phyloP scores from a whole-genome alignment of 768 basidiomycete species.

The Tylopilus intermedius region DNA sequence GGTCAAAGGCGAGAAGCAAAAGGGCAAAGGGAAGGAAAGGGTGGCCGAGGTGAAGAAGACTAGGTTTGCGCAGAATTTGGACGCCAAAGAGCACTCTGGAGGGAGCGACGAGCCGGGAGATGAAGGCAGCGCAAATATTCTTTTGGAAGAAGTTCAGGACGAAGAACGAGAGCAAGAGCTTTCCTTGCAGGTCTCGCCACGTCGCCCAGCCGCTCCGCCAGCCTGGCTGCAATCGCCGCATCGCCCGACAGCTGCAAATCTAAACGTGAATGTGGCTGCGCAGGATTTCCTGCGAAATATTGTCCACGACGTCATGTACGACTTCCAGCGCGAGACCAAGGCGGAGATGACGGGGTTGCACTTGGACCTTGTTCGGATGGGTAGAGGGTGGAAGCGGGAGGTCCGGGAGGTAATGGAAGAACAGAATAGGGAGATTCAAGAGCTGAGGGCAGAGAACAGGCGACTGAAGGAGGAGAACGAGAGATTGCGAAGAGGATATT shows the following conservation, averaged over 20 bases:
- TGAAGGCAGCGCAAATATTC: background rate
- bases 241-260: conserved; percentile 23
- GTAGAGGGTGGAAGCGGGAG: conserved; percentile 62
- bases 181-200: conserved; percentile 57
- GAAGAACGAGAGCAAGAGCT: conserved; percentile 31
- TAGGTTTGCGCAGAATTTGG: conserved; percentile 36
- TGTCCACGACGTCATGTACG: conserved; percentile 67
- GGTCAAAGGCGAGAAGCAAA: conserved; percentile 40
- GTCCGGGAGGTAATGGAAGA: conserved; percentile 58
- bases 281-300: conserved; percentile 62
- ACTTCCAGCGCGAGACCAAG: conserved; percentile 64
- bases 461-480: conserved; percentile 65
- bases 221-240: conserved; percentile 39
- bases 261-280: conserved; percentile 30
- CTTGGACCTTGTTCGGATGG: conserved; percentile 68
- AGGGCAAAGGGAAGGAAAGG: conserved; percentile 28
- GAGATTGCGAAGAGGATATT: conserved; percentile 44
- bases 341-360: conserved; percentile 74
- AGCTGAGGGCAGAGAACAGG: conserved; percentile 42
- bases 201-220: conserved; percentile 35
- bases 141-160: conserved; percentile 17
- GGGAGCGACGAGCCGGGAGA: conserved; percentile 9
- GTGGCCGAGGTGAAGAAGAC: conserved; percentile 37
- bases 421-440: conserved; percentile 51
- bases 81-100: conserved; percentile 20